Conservation (phyloP, 768 basidiomycete species). For the Lactifluus subvellereus region DNA sequence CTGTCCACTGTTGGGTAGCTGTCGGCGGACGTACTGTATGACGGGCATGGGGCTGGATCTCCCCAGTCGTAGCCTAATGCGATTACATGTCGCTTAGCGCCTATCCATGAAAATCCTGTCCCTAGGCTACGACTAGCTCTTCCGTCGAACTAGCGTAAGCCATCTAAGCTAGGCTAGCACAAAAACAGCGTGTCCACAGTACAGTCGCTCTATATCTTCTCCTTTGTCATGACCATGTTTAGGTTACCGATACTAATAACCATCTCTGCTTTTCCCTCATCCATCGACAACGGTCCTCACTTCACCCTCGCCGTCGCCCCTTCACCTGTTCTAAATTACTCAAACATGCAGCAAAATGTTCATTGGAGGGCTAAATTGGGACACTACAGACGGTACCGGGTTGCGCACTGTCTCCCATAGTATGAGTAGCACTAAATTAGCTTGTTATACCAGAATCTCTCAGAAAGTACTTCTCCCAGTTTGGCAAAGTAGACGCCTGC, state of each 20-base stretch:
- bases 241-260: slow-evolving; percentile 75
- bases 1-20: slow-evolving; percentile 18
- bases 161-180: slow-evolving; percentile 55
- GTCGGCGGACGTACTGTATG: slow-evolving; percentile 22
- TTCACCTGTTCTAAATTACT: slow-evolving; percentile 12
- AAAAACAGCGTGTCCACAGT: slow-evolving; percentile 45
- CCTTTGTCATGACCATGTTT: slow-evolving; percentile 53
- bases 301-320: slow-evolving; percentile 15
- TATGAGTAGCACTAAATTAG: slow-evolving; percentile 36
- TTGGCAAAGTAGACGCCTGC: slow-evolving; percentile 92
- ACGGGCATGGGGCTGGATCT: slow-evolving; percentile 18
- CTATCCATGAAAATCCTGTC: slow-evolving; percentile 20
- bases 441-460: slow-evolving; percentile 49
- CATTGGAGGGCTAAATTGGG: slow-evolving; percentile 97
- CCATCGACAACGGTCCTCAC: slow-evolving; percentile 24
- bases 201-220: slow-evolving; percentile 54
- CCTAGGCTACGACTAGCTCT: slow-evolving; percentile 26
- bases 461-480: slow-evolving; percentile 85
- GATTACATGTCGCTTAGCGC: slow-evolving; percentile 23
- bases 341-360: slow-evolving; percentile 87
- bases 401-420: slow-evolving; percentile 34
- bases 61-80: slow-evolving; percentile 33
- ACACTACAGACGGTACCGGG: slow-evolving; percentile 88
- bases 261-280: slow-evolving; percentile 41
- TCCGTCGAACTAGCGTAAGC: slow-evolving; percentile 27